Conservation (phyloP, 78 protist species). For the Pigoraptor vietnamica region DNA sequence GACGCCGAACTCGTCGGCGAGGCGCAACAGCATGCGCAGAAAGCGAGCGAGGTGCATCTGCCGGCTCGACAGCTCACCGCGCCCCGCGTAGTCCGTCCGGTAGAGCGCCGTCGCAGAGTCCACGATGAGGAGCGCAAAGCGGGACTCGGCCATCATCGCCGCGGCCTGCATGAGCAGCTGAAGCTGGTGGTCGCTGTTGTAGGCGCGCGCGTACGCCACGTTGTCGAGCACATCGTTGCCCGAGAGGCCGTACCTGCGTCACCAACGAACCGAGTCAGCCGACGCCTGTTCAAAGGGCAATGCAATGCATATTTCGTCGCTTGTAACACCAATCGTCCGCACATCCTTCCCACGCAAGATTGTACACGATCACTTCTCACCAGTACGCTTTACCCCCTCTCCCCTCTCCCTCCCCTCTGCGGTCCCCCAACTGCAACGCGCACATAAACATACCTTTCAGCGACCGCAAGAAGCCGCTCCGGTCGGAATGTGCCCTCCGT, state of each 20-base stretch:
- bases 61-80: slow-evolving; percentile 95
- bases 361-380: too few relatives aligned
- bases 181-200: slow-evolving; percentile 96
- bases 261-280: not conserved
- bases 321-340: too few relatives aligned
- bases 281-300: too few relatives aligned
- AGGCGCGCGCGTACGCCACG: slow-evolving; percentile 96
- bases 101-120: slow-evolving; percentile 97
- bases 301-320: too few relatives aligned
- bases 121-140: slow-evolving; percentile 89
- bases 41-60: slow-evolving; percentile 95
- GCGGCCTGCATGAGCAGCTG: slow-evolving; percentile 85
- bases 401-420: too few relatives aligned
- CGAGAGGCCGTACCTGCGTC: slow-evolving; percentile 56
- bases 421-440: too few relatives aligned
- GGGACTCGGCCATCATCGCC: slow-evolving; percentile 95
- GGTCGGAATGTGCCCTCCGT: slow-evolving; percentile 99
- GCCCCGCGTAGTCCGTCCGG: slow-evolving; percentile 95
- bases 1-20: slow-evolving; percentile 96
- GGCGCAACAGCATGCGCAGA: slow-evolving; percentile 79
- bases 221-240: slow-evolving; percentile 95
- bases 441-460: slow-evolving; percentile 87
- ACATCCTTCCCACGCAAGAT: too few relatives aligned
- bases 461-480: slow-evolving; percentile 86
- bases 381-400: too few relatives aligned